Percentiles rank a stretch among this genome's conserved stretches.
Conservation (phyloP, 208 protist genomes). For the Leptomonas seymouri region DNA sequence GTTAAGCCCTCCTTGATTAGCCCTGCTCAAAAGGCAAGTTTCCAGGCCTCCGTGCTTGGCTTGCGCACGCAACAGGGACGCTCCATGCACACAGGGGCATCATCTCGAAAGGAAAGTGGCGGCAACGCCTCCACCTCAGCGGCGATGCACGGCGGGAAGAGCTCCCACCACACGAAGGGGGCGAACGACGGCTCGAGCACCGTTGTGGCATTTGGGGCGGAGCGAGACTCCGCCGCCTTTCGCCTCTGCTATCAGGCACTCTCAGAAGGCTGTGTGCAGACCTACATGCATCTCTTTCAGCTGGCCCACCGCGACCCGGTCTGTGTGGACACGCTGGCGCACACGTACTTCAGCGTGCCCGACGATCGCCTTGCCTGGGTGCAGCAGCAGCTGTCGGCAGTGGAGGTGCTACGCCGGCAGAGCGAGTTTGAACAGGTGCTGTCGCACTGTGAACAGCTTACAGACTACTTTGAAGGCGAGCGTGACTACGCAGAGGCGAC, state of each 20-base stretch:
- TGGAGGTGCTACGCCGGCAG: slow-evolving; percentile 84
- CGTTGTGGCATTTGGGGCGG: slow-evolving; percentile 55
- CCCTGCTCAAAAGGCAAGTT: slow-evolving; percentile 42
- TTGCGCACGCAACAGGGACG: slow-evolving; percentile 38
- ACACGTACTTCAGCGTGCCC: slow-evolving; percentile 71
- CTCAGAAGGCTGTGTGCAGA: slow-evolving; percentile 74
- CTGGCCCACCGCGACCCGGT: slow-evolving; percentile 86
- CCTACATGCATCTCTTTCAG: slow-evolving; percentile 86
- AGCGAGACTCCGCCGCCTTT: slow-evolving; percentile 75
- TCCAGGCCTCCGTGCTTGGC: slow-evolving; percentile 55
- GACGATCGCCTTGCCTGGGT: slow-evolving; percentile 81
- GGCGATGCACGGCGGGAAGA: slow-evolving; percentile 1
- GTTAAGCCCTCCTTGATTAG: slow-evolving; percentile 36
- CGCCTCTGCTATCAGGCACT: slow-evolving; percentile 86
- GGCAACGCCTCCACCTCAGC: not conserved
- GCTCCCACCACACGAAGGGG: slow-evolving; percentile 12
- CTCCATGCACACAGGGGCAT: slow-evolving; percentile 7
- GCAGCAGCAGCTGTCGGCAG: slow-evolving; percentile 66
- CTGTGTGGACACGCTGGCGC: slow-evolving; percentile 84
- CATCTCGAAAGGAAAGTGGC: too few relatives aligned
- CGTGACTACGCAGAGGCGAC: slow-evolving; percentile 75
- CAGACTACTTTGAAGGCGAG: slow-evolving; percentile 87
- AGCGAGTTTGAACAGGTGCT: slow-evolving; percentile 82
- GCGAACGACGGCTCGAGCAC: slow-evolving; percentile 3
- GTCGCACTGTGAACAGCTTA: slow-evolving; percentile 56